Conservation (phyloP, 2,329 filamentous ascomycete species). For the Didymellaceae sp. region DNA sequence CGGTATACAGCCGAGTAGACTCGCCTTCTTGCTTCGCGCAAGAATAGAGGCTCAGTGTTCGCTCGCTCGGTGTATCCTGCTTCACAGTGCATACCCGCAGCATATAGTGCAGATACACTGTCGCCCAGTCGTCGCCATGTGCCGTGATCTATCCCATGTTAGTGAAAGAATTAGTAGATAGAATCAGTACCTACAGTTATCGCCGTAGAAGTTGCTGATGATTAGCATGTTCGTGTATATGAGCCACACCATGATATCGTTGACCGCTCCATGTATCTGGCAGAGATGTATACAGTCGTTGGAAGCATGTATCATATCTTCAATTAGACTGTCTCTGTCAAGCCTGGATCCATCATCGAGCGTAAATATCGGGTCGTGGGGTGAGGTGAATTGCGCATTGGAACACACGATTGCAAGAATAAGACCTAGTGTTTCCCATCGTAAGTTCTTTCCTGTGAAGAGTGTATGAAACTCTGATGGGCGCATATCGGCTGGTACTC, state of each 20-base stretch:
- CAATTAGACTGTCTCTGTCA: conserved; percentile 41
- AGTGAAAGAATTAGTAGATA: neutral
- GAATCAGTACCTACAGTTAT: conserved; percentile 36
- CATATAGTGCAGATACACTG: conserved; percentile 36
- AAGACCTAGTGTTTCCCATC: conserved; percentile 45
- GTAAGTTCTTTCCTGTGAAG: conserved; percentile 42
- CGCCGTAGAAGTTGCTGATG: conserved; percentile 44
- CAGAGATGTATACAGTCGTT: conserved; percentile 47
- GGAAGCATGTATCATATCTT: conserved; percentile 44
- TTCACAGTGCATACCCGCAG: conserved; percentile 46
- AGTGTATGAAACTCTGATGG: conserved; percentile 43
- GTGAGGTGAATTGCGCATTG: conserved; percentile 40
- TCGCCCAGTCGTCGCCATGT: conserved; percentile 45
- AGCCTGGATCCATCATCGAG: conserved; percentile 40
- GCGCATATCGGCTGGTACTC: conserved; percentile 40
- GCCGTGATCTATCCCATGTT: conserved; percentile 37
- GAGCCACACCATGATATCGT: conserved; percentile 47
- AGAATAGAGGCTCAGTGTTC: conserved; percentile 36
- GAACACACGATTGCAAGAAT: conserved; percentile 37
- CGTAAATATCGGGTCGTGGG: conserved; percentile 40
- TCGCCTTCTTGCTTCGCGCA: conserved; percentile 40
- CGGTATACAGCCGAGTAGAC: conserved; percentile 39
- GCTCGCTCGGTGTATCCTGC: conserved; percentile 29
- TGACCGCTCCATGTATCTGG: conserved; percentile 45
- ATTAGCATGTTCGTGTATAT: conserved; percentile 41